Evolutionary conservation across 345 rosid genomes (phyloP), one percentile per base, ranked within the genome.

Genomic region (Zanthoxylum bungeanum): DNA sequence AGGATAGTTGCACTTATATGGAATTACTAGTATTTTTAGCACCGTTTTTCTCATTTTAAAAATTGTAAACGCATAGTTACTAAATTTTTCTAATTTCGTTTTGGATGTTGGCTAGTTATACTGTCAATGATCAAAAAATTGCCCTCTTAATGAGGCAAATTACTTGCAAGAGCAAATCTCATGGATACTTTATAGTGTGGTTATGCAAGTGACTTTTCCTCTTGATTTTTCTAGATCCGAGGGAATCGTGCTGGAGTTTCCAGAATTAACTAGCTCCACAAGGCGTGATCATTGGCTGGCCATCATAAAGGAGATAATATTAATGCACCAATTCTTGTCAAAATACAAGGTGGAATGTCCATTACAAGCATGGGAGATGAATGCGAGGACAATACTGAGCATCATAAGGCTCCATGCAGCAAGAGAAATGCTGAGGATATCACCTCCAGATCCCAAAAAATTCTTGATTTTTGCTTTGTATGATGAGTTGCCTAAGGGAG

Each of bases 241-340:
- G 70, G 97, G 83, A 69, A 78, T 95, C 56, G 84, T 92, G 64
- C 78, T 95, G 60, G 99, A 91, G 83, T 95, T 95, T 77, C 98
- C 99, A 0, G 99, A 91, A 91, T 71, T 92, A 76, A 92, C 97
- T 34, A 89, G 98, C 81, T 92, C 97, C 46, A 95, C 96, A 0
- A 92, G 99, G 76, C 83, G 97, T n/a, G 91, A 89, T 64, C 98
- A 88, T 68, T 92, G 97, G 99, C 90, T 92, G 30, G 89, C 90
- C 46, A 83, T 92, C 31, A 71, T 76, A 0, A 91, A 85, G 73
- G 98, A 95, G 72, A 55, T 95, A 64, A 77, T 87, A 73, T 56
- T 90, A 53, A 80, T 89, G 93, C 98, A 92, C 80, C 84, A 77
- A 19, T 95, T 95, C 80, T 72, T 92, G 53, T 81, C 74, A 46